These are phyloP conservation scores for Irpex sp. DNA, from an alignment of 1,284 basidiomycete genomes.

Conservation along the genomic window DNA sequence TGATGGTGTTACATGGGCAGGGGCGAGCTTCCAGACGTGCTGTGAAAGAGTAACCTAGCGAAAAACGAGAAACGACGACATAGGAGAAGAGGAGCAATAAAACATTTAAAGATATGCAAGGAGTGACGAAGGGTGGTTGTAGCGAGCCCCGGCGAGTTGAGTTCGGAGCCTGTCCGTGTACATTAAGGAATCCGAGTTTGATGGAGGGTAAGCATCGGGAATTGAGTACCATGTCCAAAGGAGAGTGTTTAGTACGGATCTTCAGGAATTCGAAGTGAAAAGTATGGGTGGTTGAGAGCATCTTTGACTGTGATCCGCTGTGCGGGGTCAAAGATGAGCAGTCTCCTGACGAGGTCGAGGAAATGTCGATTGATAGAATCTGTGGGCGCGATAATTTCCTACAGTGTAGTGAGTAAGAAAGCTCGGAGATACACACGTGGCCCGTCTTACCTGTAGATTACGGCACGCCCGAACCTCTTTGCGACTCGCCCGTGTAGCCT, in stretches of 20 bases:
- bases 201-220: neutral
- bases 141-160: neutral
- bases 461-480: constrained; percentile 92
- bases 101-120: constrained; percentile 30
- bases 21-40: constrained; percentile 20
- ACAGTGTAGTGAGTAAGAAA: constrained; percentile 8
- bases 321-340: constrained; percentile 90
- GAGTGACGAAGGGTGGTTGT: constrained; percentile 10
- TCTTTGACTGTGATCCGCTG: constrained; percentile 84
- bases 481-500: constrained; percentile 84
- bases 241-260: constrained; percentile 24
- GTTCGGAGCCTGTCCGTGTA: constrained; percentile 23
- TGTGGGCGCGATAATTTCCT: constrained; percentile 82
- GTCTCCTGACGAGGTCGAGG: constrained; percentile 80
- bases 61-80: constrained; percentile 21
- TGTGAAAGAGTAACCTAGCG: constrained; percentile 18
- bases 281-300: constrained; percentile 87
- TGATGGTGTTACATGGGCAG: constrained; percentile 28
- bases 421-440: neutral
- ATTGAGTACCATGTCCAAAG: constrained; percentile 10
- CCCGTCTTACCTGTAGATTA: constrained; percentile 56
- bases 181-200: neutral
- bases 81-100: constrained; percentile 23
- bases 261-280: constrained; percentile 56
- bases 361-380: constrained; percentile 78